A percentile compares a stretch with the other conserved stretches of the same genome.
Conservation (phyloP, 164 flowering plant species). For the Berberis vulgaris region DNA sequence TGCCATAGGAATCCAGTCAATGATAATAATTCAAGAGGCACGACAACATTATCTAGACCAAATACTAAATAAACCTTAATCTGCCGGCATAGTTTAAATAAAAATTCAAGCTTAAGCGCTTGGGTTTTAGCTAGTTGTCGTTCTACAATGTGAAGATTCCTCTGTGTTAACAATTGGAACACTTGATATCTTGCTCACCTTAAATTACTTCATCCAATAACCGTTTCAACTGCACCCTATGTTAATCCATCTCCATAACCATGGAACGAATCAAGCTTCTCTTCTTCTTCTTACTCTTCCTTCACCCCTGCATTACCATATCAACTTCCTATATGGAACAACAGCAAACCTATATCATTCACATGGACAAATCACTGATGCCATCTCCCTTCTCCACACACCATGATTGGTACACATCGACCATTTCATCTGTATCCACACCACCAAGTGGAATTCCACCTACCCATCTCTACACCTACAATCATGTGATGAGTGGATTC, state of each 20-base stretch:
- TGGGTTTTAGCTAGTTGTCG: too few species aligned
- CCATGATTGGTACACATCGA: slow-evolving; percentile 21
- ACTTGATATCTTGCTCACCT: too few species aligned
- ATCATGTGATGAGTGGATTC: slow-evolving; percentile 25
- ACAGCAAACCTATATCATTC: slow-evolving; percentile 23
- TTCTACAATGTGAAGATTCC: too few species aligned
- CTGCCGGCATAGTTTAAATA: too few species aligned
- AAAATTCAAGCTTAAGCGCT: too few species aligned
- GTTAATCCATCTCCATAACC: not conserved
- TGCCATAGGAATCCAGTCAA: too few species aligned
- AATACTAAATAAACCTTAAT: too few species aligned
- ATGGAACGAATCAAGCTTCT: slow-evolving; percentile 6
- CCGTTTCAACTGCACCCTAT: too few species aligned
- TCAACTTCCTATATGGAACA: slow-evolving; percentile 6
- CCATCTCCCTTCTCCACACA: slow-evolving; percentile 17
- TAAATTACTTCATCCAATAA: too few species aligned
- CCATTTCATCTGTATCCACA: slow-evolving; percentile 16
- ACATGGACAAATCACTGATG: slow-evolving; percentile 23
- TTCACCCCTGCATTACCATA: slow-evolving; percentile 1
- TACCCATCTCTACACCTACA: slow-evolving; percentile 24
- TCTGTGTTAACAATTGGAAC: too few species aligned
- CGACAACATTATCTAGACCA: too few species aligned
- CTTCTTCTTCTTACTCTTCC: slow-evolving; percentile 6
- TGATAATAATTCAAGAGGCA: too few species aligned
- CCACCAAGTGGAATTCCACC: slow-evolving; percentile 10